phyloP scores from a whole-genome alignment of 2,329 filamentous ascomycete genomes.

The Pseudopyricularia javanii region DNA sequence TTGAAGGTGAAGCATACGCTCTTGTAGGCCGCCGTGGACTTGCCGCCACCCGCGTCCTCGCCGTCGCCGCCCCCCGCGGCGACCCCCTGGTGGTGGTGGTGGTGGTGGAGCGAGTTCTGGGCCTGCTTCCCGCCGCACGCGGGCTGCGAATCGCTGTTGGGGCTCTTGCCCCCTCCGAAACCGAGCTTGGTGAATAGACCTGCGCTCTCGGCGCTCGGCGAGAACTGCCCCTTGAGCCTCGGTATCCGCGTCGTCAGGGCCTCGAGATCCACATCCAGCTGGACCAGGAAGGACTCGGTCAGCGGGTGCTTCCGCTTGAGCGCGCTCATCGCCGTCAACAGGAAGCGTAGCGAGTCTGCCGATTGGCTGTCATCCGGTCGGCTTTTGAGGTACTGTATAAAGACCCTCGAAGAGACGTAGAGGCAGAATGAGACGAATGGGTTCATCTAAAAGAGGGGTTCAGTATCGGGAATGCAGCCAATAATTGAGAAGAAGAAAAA shows the following conservation, averaged over 20 bases:
- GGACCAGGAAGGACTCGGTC: slow-evolving; percentile 87
- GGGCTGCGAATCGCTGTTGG: background rate
- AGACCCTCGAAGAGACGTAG: slow-evolving; percentile 90
- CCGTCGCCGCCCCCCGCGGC: too few relatives aligned
- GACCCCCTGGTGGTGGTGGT: too few relatives aligned
- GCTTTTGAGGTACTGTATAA: slow-evolving; percentile 92
- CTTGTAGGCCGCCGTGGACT: background rate
- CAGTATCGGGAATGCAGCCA: background rate
- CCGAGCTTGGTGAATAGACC: slow-evolving; percentile 13
- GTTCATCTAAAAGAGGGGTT: slow-evolving; percentile 58
- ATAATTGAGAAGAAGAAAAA: background rate
- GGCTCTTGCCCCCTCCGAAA: slow-evolving; percentile 6
- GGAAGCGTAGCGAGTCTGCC: slow-evolving; percentile 73
- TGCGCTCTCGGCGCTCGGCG: slow-evolving; percentile 39
- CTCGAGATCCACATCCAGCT: slow-evolving; percentile 85
- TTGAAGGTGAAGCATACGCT: background rate
- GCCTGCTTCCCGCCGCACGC: background rate
- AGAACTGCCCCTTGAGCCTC: slow-evolving; percentile 41
- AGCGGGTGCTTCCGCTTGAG: slow-evolving; percentile 80
- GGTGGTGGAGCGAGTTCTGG: slow-evolving; percentile 4
- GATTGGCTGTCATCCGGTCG: slow-evolving; percentile 73
- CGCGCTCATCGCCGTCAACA: slow-evolving; percentile 81
- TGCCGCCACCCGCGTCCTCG: slow-evolving; percentile 10
- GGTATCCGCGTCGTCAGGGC: slow-evolving; percentile 52
- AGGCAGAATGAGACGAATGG: slow-evolving; percentile 92